Base-by-base conservation (phyloP, 2,329 filamentous ascomycete species). In the Fusarium sp. region DNA sequence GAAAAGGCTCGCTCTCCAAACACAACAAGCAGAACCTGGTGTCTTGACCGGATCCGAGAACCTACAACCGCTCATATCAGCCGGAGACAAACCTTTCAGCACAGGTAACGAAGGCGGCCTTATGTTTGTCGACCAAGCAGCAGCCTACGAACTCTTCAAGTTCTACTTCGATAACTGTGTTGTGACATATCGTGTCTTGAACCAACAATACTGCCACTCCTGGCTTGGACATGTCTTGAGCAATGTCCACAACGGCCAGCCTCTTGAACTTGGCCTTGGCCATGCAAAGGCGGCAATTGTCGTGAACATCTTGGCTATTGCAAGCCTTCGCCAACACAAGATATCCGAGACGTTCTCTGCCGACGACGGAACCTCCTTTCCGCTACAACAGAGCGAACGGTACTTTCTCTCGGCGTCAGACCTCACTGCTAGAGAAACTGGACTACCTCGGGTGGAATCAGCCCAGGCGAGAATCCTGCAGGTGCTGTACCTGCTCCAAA, bases 91-190 rank as follows among this genome's bases (percentile, higher is more conserved):
- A 35, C 79, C 81, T 3, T 80, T 82, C 20, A 69, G 64, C 8
- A 61, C 67, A 5, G 38, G 72, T 6, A 29, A 52, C 1, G 63
- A 67, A 13, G 52, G 70, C 6, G 34, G 42, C 13, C 62, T 74
- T 18, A 66, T 73, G 11, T 68, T 80, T 6, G 74, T 76, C 7
- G 66, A 76, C 5, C 70, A 64, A 3, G 54, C 72, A 1, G 40
- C 66, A 2, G 71, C 76, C 13, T 52, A 67, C 10, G 67, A 76
- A 2, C 73, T 82, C 16, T 63, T 82, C 45, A 66, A 74, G 6
- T 83, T 88, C 24, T 91, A 90, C 72, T 91, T 91, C 74, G 89
- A 90, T 54, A 87, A 87, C 70, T 89, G 88, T 20, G 86, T 89
- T 34, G 88, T 89, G 6, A 91, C 89, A 0, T 89, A 90, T 74